Evolutionary conservation across 306 rosid species (phyloP).

Genomic region (Lathyrus aphaca): DNA sequence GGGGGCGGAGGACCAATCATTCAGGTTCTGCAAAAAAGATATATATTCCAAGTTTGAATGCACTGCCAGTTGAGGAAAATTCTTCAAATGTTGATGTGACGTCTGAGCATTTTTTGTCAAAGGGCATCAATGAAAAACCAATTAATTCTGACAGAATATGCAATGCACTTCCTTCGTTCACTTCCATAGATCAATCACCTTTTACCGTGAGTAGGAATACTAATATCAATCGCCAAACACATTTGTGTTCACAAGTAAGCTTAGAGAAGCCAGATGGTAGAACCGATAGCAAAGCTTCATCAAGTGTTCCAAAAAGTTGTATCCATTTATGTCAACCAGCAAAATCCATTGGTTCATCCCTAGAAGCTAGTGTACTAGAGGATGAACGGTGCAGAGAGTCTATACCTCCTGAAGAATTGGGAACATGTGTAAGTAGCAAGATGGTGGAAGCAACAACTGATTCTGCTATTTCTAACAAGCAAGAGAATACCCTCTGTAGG

Average conservation of each 20-base stretch:
- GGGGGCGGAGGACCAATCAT: slow-evolving; percentile 59
- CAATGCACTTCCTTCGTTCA: slow-evolving; percentile 46
- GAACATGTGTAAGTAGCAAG: slow-evolving; percentile 37
- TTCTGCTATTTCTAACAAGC: slow-evolving; percentile 41
- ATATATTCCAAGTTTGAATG: slow-evolving; percentile 50
- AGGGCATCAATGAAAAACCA: slow-evolving; percentile 46
- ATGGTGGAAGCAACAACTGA: slow-evolving; percentile 48
- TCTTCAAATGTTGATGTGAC: slow-evolving; percentile 53
- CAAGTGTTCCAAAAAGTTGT: slow-evolving; percentile 42
- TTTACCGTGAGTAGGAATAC: slow-evolving; percentile 40
- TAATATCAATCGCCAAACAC: slow-evolving; percentile 46
- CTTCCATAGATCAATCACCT: slow-evolving; percentile 38
- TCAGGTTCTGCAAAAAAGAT: slow-evolving; percentile 58
- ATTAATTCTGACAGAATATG: slow-evolving; percentile 46
- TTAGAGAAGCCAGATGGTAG: slow-evolving; percentile 47
- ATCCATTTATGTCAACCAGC: slow-evolving; percentile 44
- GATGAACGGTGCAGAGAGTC: slow-evolving; percentile 42
- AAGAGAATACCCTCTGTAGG: slow-evolving; percentile 41
- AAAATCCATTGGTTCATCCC: slow-evolving; percentile 43
- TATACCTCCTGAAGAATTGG: slow-evolving; percentile 45
- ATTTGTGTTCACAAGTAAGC: slow-evolving; percentile 45
- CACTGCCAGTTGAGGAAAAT: slow-evolving; percentile 50
- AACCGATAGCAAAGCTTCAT: slow-evolving; percentile 42
- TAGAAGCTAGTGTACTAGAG: slow-evolving; percentile 51
- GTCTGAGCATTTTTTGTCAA: slow-evolving; percentile 52